phyloP scores from a whole-genome alignment of 768 basidiomycete genomes.

The Chalciporus piperatus region DNA sequence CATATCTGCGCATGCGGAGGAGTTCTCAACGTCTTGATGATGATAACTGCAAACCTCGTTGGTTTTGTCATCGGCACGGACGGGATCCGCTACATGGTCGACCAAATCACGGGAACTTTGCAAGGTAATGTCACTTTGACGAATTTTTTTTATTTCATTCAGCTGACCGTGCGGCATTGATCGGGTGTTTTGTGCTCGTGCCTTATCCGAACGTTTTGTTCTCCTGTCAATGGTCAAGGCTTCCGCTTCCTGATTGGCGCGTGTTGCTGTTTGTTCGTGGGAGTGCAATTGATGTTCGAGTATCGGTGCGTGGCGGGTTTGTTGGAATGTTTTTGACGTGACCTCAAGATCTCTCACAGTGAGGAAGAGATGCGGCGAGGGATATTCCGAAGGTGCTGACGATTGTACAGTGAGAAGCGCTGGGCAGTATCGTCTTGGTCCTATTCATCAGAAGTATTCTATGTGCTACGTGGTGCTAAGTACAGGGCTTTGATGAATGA shows the following conservation, averaged over 20 bases:
- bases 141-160: background rate
- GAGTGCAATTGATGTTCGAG: slow-evolving; percentile 92
- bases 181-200: background rate
- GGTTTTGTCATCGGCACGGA: slow-evolving; percentile 92
- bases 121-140: slow-evolving; percentile 47
- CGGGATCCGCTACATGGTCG: slow-evolving; percentile 65
- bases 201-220: background rate
- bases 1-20: slow-evolving; percentile 82
- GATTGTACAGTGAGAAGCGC: background rate
- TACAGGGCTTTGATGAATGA: background rate
- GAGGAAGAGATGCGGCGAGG: slow-evolving; percentile 73
- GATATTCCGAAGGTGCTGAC: slow-evolving; percentile 50
- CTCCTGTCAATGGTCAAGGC: slow-evolving; percentile 39
- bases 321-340: too few relatives aligned
- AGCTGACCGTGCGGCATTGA: background rate
- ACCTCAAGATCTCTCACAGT: slow-evolving; percentile 31
- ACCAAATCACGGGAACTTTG: slow-evolving; percentile 59
- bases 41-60: slow-evolving; percentile 91
- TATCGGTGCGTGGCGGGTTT: slow-evolving; percentile 61
- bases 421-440: background rate
- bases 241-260: slow-evolving; percentile 61
- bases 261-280: slow-evolving; percentile 69
- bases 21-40: slow-evolving; percentile 78
- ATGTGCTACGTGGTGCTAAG: background rate
- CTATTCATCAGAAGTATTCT: background rate